These are phyloP conservation scores for Nissolia schottii DNA, from an alignment of 306 rosid genomes.

Conservation along the genomic window DNA sequence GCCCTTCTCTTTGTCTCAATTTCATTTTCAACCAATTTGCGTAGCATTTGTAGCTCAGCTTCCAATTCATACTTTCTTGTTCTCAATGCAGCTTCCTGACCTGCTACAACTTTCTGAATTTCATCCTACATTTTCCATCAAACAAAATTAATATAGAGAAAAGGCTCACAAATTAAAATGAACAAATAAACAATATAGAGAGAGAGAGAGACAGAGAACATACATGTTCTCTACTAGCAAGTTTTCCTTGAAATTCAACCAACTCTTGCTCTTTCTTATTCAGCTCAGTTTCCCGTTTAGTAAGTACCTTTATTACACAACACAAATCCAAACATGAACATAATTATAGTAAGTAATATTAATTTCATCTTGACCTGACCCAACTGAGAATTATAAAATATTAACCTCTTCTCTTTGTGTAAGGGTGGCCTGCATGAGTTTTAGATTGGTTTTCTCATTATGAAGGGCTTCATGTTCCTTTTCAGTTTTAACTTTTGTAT, in stretches of 20 bases:
- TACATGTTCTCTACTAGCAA: constrained; percentile 71
- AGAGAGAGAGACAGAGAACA: constrained; percentile 17
- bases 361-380: constrained; percentile 4
- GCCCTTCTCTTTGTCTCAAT: constrained; percentile 80
- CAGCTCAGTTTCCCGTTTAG: constrained; percentile 51
- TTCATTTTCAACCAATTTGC: constrained; percentile 68
- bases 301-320: constrained; percentile 47
- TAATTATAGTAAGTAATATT: constrained; percentile 4
- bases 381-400: constrained; percentile 16
- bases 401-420: constrained; percentile 67
- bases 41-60: constrained; percentile 58
- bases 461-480: constrained; percentile 47
- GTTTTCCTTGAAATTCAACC: constrained; percentile 55
- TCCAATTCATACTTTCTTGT: constrained; percentile 62
- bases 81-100: constrained; percentile 57
- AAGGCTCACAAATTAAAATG: neutral
- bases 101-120: constrained; percentile 53
- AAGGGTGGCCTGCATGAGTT: constrained; percentile 53
- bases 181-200: neutral
- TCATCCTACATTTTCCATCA: constrained; percentile 56
- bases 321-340: constrained; percentile 22
- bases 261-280: constrained; percentile 68
- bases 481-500: constrained; percentile 45
- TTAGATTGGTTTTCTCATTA: constrained; percentile 59
- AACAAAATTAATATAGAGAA: neutral